Evolutionary conservation across 257 asterid species (phyloP), one percentile per base, ranked within the genome.

Genomic region (Lithospermum erythrorhizon): DNA sequence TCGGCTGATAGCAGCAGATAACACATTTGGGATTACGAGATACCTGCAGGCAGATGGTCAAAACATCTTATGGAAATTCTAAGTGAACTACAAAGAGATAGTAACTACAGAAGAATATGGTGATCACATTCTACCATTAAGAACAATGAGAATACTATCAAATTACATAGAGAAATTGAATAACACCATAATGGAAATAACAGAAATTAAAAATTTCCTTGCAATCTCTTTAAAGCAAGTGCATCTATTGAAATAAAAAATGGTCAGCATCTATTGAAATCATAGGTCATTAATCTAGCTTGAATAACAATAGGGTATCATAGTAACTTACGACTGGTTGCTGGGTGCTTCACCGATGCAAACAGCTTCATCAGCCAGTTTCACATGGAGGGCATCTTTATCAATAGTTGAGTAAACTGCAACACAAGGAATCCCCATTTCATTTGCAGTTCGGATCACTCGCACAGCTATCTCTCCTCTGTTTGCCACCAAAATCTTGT

Each of bases 291-390:
- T 13, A 35, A 0, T 35, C 47, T 14, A 35, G 47, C 47, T 35
- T 35, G 15, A 9, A 35, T 35, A 35, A 35, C 29, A 21, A 61
- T 45, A 58, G 29, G 57, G 48, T 53, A 63, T 18, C 25, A 52
- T 53, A 61, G 65, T 22, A 77, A 78, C 95, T 81, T 81, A 91
- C 96, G 98, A 91, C 75, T 91, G 96, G 74, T 70, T 91, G 78
- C 98, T 91, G 32, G 96, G 98, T 57, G 96, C 98, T 86, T 91
- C 96, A 47, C 98, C 98, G 59, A 91, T 91, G 83, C 98, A 91
- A 77, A 91, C 94, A 58, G 96, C 74, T 69, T 91, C 98, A 75
- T 91, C 98, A n/a, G 98, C 98, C 64, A 88, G 84, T 78, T 88
- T 91, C 63, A 91, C 98, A 73, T 91, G 96, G 68, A 91, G 95